Percentiles rank a stretch among this genome's conserved stretches.
Conservation (phyloP, 1,284 basidiomycete species). For the Boletus mariae region DNA sequence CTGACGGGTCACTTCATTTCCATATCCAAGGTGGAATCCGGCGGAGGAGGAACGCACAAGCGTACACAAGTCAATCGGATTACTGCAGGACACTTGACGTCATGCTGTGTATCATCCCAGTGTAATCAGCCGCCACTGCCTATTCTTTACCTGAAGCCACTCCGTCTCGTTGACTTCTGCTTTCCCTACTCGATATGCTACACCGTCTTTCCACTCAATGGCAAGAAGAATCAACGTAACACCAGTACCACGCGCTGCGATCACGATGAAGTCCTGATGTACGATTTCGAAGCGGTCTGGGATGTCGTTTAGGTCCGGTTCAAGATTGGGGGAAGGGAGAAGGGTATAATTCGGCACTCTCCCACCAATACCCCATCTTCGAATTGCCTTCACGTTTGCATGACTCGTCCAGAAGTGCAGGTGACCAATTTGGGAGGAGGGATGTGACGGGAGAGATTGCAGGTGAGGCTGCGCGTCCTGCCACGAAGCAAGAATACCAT, state of each 20-base stretch:
- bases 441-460: background rate
- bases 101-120: conserved; percentile 11
- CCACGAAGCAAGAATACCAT: background rate
- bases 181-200: conserved; percentile 21
- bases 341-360: background rate
- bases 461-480: background rate
- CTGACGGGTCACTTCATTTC: no score
- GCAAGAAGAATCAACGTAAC: conserved; percentile 10
- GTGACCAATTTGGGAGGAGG: conserved; percentile 1
- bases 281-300: conserved; percentile 5
- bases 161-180: background rate
- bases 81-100: no score
- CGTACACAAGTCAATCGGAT: no score
- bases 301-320: background rate
- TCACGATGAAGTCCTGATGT: conserved; percentile 18
- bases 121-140: conserved; percentile 16
- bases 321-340: background rate
- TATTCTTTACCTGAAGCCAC: conserved; percentile 14
- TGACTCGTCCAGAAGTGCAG: conserved; percentile 18
- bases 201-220: conserved; percentile 17
- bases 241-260: conserved; percentile 1
- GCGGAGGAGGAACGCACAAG: no score
- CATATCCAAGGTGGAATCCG: no score
- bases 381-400: conserved; percentile 4
- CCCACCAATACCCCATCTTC: background rate